Evolutionary conservation across 2,329 filamentous ascomycete genomes (phyloP).

Genomic region (Fusarium proliferatum): DNA sequence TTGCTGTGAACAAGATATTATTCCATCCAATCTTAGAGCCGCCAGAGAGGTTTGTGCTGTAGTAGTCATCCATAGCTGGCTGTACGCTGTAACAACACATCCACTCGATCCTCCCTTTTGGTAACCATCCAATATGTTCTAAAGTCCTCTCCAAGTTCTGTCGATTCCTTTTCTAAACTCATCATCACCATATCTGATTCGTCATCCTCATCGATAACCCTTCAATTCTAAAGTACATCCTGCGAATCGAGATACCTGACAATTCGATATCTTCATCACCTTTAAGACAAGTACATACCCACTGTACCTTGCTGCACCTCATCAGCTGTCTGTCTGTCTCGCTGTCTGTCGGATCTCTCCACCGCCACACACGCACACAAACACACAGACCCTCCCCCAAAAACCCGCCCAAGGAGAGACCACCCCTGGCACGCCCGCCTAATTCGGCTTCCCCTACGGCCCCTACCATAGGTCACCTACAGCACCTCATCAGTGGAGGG

Average conservation of each 20-base stretch:
- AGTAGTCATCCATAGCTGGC: neutral
- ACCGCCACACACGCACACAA: constrained; percentile 36
- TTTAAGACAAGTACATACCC: neutral
- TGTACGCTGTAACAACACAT: constrained; percentile 2
- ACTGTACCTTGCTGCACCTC: constrained; percentile 21
- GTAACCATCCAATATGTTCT: neutral
- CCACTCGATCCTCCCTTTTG: constrained; percentile 14
- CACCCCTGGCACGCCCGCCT: constrained; percentile 33
- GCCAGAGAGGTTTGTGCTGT: neutral
- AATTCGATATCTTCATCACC: neutral
- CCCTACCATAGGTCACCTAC: constrained; percentile 2
- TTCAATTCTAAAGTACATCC: neutral
- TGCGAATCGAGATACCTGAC: neutral
- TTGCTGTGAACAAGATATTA: neutral
- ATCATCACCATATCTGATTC: constrained; percentile 1
- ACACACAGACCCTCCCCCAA: constrained; percentile 38
- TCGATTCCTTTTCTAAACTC: neutral
- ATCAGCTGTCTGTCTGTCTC: constrained; percentile 14
- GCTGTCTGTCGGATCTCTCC: constrained; percentile 22
- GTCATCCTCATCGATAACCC: neutral
- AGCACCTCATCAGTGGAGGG: neutral
- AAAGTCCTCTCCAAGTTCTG: neutral
- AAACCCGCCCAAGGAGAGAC: constrained; percentile 16
- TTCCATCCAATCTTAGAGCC: neutral
- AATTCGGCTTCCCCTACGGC: constrained; percentile 37